Evolutionary conservation across 2,329 filamentous ascomycete genomes (phyloP).

Genomic region (Ciborinia camelliae): DNA sequence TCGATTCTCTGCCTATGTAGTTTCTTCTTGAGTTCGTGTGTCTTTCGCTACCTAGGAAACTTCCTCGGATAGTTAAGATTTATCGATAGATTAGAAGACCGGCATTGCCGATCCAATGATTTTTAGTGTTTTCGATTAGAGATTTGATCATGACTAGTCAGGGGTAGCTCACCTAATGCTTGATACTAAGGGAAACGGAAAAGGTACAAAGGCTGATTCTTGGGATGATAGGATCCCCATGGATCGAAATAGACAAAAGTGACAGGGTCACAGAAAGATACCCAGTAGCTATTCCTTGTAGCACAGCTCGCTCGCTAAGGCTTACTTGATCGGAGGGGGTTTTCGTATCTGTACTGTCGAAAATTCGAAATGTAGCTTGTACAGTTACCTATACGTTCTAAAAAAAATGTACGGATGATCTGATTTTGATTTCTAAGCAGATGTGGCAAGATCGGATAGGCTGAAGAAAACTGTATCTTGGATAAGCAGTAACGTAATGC

Average conservation of each 20-base stretch:
- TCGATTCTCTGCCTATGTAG: neutral
- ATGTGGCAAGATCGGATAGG: constrained; percentile 14
- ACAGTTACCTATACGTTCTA: neutral
- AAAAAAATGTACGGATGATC: neutral
- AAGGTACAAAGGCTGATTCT: neutral
- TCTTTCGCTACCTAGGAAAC: constrained; percentile 6
- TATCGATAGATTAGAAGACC: constrained; percentile 10
- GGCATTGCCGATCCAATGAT: constrained; percentile 2
- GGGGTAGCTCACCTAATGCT: neutral
- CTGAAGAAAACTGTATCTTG: neutral
- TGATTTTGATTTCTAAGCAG: neutral
- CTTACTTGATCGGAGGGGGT: neutral
- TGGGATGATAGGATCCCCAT: constrained; percentile 3
- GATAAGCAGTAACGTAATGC: constrained; percentile 10
- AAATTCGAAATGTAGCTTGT: neutral
- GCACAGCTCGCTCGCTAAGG: neutral
- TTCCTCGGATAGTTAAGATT: constrained; percentile 1
- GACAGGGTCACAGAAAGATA: neutral
- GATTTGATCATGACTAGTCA: constrained; percentile 12
- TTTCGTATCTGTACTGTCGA: neutral
- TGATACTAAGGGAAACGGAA: neutral
- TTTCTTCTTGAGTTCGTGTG: neutral
- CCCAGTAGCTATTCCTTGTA: constrained; percentile 7
- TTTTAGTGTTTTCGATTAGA: neutral
- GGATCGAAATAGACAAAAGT: neutral